Base-by-base conservation (phyloP, 2,329 filamentous ascomycete genomes). In the Orbilia ellipsospora region DNA sequence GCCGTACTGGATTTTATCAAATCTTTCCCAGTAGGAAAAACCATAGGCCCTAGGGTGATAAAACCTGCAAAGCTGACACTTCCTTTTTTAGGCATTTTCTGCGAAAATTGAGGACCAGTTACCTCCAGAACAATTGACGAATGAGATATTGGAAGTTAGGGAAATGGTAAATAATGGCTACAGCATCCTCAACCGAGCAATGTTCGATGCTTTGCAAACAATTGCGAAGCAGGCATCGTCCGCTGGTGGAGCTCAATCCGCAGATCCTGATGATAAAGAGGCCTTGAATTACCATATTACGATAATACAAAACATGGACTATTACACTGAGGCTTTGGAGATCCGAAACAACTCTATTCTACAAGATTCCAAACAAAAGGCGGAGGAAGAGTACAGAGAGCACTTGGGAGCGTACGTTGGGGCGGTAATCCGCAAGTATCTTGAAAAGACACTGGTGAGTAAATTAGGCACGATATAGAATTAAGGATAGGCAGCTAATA, bases 251-350 rank as follows among this genome's bases (percentile, higher is more conserved):
- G 66, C 66, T 42, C 77, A 78, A 45, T 74, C 73, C 18, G 65
- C 78, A n/a, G 90, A 92, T 79, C 87, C 88, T 0, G 95, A 98
- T 82, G 95, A 98, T 81, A 98, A 99, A 83, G 94, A 97, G 82
- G 92, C 93, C 4, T 87, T 99, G 75, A 98, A 98, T 83, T 97
- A 96, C 83, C 94, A 98, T 82, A 97, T 99, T 80, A 87, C 98
- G 40, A 87, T 98, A 64, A 98, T 99, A 79, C 94, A 99, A 83
- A 99, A 99, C 82, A 97, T 97, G 93, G 96, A 97, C 81, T 93
- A 97, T 83, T 98, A 96, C 83, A 85, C 95, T 10, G 94, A 98
- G 81, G 94, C 97, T 82, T 91, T 96, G 7, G 92, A 96, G 78
- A 84, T 90, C 15, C 87, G 88, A 16, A 87, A 88, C 44, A 88